These are phyloP conservation scores for Pichia cactophila DNA, from an alignment of 1,139 yeast genomes.

Conservation along the genomic window DNA sequence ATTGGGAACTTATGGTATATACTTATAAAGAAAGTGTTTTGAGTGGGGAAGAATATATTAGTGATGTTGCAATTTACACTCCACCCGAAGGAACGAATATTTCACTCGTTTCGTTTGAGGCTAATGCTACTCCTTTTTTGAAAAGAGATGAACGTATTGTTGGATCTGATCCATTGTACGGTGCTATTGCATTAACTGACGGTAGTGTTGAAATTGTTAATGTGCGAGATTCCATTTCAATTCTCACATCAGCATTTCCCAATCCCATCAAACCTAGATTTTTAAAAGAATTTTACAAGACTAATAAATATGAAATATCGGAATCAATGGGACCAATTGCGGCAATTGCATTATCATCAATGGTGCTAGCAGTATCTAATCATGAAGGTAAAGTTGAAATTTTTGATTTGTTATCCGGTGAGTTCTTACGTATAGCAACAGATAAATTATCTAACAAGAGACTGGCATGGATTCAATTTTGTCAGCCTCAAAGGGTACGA, in stretches of 20 bases:
- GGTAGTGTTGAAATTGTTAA: slow-evolving; percentile 35
- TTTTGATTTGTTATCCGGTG: slow-evolving; percentile 58
- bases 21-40: slow-evolving; percentile 12
- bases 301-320: slow-evolving; percentile 7
- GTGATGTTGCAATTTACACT: slow-evolving; percentile 2
- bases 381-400: slow-evolving; percentile 56
- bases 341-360: slow-evolving; percentile 21
- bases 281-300: slow-evolving; percentile 13
- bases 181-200: slow-evolving; percentile 36
- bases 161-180: slow-evolving; percentile 49
- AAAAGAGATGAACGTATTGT: slow-evolving; percentile 29
- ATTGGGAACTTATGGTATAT: slow-evolving; percentile 23
- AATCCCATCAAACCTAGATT: slow-evolving; percentile 18
- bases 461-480: slow-evolving; percentile 6
- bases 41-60: background rate
- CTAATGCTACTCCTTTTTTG: slow-evolving; percentile 14
- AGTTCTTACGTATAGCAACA: slow-evolving; percentile 35
- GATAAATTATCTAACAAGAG: slow-evolving; percentile 25
- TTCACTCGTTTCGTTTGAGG: slow-evolving; percentile 17
- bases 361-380: slow-evolving; percentile 38
- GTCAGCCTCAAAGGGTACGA: slow-evolving; percentile 2
- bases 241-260: slow-evolving; percentile 14
- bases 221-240: slow-evolving; percentile 28
- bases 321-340: slow-evolving; percentile 6
- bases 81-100: slow-evolving; percentile 4